Conservation (phyloP, 139 green algal genomes). For the Tetraselmis chui region DNA sequence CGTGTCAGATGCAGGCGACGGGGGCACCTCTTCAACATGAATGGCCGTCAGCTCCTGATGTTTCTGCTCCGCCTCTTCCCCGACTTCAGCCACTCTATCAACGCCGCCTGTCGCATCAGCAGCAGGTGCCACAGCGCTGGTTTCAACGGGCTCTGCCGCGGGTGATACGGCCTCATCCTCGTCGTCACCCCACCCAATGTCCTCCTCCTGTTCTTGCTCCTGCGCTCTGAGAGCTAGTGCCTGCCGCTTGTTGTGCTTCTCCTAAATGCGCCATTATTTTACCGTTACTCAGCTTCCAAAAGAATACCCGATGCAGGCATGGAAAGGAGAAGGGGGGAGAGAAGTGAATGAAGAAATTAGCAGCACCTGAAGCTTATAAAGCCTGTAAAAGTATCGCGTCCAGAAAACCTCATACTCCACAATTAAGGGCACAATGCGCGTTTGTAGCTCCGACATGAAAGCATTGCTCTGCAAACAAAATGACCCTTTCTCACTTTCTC, state of each 20-base stretch:
- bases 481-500: too few species aligned
- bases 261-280: too few species aligned
- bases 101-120: too few species aligned
- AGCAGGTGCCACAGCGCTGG: too few species aligned
- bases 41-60: background rate
- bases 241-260: slow-evolving; percentile 52
- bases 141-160: background rate
- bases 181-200: slow-evolving; percentile 48
- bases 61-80: background rate
- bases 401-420: slow-evolving; percentile 89
- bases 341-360: too few species aligned
- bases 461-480: slow-evolving; percentile 35
- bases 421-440: slow-evolving; percentile 82
- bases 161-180: slow-evolving; percentile 1
- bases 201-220: slow-evolving; percentile 38
- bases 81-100: too few species aligned
- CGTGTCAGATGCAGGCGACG: background rate
- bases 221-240: slow-evolving; percentile 44
- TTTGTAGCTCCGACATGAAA: slow-evolving; percentile 73
- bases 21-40: background rate
- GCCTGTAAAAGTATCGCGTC: slow-evolving; percentile 88
- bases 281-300: too few species aligned
- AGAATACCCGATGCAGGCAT: too few species aligned
- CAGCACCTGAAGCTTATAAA: slow-evolving; percentile 46
- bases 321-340: background rate